Base-by-base conservation (phyloP, 345 rosid genomes). In the Excoecaria cochinchinensis region DNA sequence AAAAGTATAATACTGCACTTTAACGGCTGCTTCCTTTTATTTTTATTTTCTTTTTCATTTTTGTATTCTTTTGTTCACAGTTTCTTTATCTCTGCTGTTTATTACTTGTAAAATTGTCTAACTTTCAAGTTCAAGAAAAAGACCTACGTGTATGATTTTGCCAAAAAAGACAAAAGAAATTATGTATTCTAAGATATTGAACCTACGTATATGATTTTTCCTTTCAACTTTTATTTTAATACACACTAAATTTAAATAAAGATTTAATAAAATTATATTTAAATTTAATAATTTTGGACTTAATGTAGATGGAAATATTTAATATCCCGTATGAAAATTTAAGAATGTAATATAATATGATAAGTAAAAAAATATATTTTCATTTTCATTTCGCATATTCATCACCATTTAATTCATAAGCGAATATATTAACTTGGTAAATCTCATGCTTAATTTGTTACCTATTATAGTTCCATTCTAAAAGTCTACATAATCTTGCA, bases 91-190 rank as follows among this genome's bases (percentile, higher is more conserved):
- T 2, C 7, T 67, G 38, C 19, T 21, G 1, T 11, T 67, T 21
- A 46, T 67, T 67, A 21, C 53, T 46, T 67, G 70, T 67, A 46
- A 58, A 72, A 42, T 50, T 55, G 51, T 8, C 63, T 11, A 51
- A 38, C 21, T 51, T 51, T 51, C 55, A 51, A 11, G 55, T 51
- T 57, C 60, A 22, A 11, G 1, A 59, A 59, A 22, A 3, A 21
- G 39, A 22, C 38, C 42, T 16, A 12, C 1, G 12, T 7, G 24
- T 5, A 3, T 17, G 1, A n/a, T 21, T 17, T n/a, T 44, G 21
- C 24, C 60, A 56, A 4, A 21, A 56, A 56, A 3, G 1, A 15
- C 4, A 3, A 17, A 56, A 44, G n/a, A n/a, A n/a, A n/a, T n/a
- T n/a, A n/a, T n/a, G n/a, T n/a, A n/a, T n/a, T n/a, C n/a, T n/a